A percentile compares a stretch with the other conserved stretches of the same genome.
These are phyloP conservation scores for Ogataea kodamae DNA, from an alignment of 805 yeast species.

Conservation along the genomic window DNA sequence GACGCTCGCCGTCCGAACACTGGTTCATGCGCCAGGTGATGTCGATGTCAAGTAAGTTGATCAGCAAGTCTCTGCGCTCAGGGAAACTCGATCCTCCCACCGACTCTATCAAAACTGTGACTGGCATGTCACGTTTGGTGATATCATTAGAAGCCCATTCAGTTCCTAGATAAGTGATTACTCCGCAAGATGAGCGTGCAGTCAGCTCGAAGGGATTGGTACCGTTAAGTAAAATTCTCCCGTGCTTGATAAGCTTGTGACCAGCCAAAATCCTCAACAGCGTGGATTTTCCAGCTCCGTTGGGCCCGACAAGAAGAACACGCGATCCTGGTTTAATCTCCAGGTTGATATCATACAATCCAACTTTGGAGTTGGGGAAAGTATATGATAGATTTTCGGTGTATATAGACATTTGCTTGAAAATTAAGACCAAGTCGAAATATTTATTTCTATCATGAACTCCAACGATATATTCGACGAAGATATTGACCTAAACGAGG, in stretches of 20 bases:
- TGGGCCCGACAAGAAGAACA: constrained; percentile 82
- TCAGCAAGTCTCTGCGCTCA: constrained; percentile 72
- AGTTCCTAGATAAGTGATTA: constrained; percentile 79
- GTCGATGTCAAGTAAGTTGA: constrained; percentile 80
- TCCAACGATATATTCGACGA: constrained; percentile 28
- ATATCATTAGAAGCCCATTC: constrained; percentile 96
- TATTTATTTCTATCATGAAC: constrained; percentile 18
- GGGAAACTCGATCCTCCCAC: constrained; percentile 73
- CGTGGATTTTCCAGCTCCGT: constrained; percentile 97
- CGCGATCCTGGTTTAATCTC: constrained; percentile 68
- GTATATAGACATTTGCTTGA: constrained; percentile 51
- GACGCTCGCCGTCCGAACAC: constrained; percentile 90
- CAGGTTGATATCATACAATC: constrained; percentile 62
- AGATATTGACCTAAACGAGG: constrained; percentile 24
- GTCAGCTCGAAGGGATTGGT: constrained; percentile 68
- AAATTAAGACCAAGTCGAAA: constrained; percentile 13
- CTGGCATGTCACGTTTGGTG: constrained; percentile 89
- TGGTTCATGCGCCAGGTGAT: constrained; percentile 88
- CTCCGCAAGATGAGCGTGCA: constrained; percentile 28
- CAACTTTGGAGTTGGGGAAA: constrained; percentile 61
- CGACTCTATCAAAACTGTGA: constrained; percentile 68
- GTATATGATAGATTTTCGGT: constrained; percentile 65
- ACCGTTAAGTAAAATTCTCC: constrained; percentile 71
- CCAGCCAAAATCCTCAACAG: constrained; percentile 83
- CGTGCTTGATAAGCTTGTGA: constrained; percentile 76